Base-by-base conservation (phyloP, 768 basidiomycete species). In the Serendipita sp. region DNA sequence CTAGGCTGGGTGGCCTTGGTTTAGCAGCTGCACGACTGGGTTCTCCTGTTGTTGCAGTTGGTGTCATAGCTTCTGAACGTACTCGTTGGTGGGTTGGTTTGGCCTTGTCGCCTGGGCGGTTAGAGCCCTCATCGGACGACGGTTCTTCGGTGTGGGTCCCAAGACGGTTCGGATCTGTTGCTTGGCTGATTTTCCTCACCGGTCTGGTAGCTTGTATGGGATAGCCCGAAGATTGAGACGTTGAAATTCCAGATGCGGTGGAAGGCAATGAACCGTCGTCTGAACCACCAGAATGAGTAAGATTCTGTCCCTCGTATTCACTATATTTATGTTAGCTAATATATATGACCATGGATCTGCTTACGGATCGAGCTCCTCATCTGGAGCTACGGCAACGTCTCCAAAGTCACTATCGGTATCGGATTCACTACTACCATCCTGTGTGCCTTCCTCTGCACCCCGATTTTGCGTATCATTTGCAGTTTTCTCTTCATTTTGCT, bases 291-390 rank as follows among this genome's bases (percentile, higher is more conserved):
- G 82, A 85, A 28, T 78, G 76, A 11, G 77, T 71, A 2, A 76
- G 79, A 23, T 66, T 66, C 47, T 45, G 66, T 28, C 54, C 56
- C 4, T 35, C 45, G 38, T 45, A 68, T 23, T 52, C 45, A 1
- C 68, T 68, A 32, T 34, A 3, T 23, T 28, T 11, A 36, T 8
- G 11, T 32, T 34, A 34, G 56, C 28, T n/a, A n/a, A 4, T 23
- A 4, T 23, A 36, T 32, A 18, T 66, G 34, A 64, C 46, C 23
- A 8, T 63, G 51, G 18, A 62, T 44, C 45, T 32, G 76, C 86
- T 70, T 71, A 89, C 88, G 87, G 87, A 70, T 90, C 89, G 68
- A 89, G 90, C 66, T 87, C 88, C 67, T 89, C 85, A 47, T 79
- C 83, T 47, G 75, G 75, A 0, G 75, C 79, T 7, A 76, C 76